Conservation (phyloP, 257 asterid genomes). For the Solanum chmielewskii region DNA sequence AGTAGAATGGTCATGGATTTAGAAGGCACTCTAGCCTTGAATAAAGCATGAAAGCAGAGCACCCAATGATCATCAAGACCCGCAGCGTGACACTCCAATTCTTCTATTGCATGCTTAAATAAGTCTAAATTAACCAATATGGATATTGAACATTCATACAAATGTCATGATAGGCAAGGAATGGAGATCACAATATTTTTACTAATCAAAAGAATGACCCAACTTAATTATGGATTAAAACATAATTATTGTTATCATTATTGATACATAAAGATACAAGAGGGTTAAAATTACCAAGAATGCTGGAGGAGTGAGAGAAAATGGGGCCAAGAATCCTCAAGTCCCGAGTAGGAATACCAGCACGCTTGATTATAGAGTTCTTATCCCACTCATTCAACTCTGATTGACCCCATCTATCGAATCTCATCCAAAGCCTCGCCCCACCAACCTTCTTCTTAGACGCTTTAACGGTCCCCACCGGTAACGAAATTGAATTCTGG, state of each 20-base stretch:
- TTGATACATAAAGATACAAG: neutral
- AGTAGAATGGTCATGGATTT: neutral
- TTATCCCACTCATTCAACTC: conserved; percentile 93
- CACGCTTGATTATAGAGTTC: conserved; percentile 62
- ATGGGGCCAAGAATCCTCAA: conserved; percentile 93
- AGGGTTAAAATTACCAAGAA: conserved; percentile 43
- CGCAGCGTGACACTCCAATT: neutral
- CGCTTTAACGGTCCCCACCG: conserved; percentile 15
- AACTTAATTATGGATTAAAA: neutral
- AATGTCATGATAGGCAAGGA: neutral
- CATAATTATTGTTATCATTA: neutral
- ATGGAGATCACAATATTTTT: neutral
- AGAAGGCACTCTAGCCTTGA: neutral
- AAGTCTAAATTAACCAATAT: neutral
- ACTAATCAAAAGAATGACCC: neutral
- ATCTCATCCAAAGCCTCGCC: conserved; percentile 89
- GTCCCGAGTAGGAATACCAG: conserved; percentile 80
- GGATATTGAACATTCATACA: neutral
- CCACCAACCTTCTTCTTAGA: conserved; percentile 70
- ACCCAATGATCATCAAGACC: neutral
- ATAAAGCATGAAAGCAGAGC: neutral
- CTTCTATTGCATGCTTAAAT: neutral
- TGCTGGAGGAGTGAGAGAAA: conserved; percentile 91
- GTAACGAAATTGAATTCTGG: neutral
- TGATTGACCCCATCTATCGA: conserved; percentile 78